Evolutionary conservation across 208 protist species (phyloP).

Genomic region (Blechomonas ayalai): DNA sequence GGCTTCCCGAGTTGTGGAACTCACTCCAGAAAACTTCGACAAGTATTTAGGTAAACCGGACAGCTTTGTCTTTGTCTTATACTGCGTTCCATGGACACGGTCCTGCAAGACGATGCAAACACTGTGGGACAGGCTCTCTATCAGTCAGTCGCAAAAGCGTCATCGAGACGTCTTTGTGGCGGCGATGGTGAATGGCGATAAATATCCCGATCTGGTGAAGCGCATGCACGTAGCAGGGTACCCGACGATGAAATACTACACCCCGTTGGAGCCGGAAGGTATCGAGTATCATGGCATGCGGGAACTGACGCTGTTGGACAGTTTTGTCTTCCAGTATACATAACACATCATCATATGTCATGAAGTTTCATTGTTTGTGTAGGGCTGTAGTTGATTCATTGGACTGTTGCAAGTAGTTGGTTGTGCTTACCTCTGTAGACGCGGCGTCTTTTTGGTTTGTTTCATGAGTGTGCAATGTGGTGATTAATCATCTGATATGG

Average conservation of each 20-base stretch:
- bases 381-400: background rate
- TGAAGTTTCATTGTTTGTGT: too few relatives aligned
- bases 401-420: background rate
- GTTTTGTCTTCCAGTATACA: slow-evolving; percentile 79
- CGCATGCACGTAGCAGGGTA: slow-evolving; percentile 40
- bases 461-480: slow-evolving; percentile 2
- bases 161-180: slow-evolving; percentile 50
- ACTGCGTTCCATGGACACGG: slow-evolving; percentile 58
- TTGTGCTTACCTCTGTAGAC: background rate
- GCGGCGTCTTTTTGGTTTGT: slow-evolving; percentile 6
- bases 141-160: slow-evolving; percentile 48
- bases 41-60: slow-evolving; percentile 31
- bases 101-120: slow-evolving; percentile 18
- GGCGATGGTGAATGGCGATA: slow-evolving; percentile 56
- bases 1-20: slow-evolving; percentile 35
- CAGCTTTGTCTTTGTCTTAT: slow-evolving; percentile 65
- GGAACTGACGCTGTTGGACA: slow-evolving; percentile 43
- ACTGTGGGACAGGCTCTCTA: slow-evolving; percentile 63
- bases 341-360: slow-evolving; percentile 14
- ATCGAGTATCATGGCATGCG: slow-evolving; percentile 43
- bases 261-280: slow-evolving; percentile 44
- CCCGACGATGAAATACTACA: slow-evolving; percentile 63
- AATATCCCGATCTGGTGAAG: slow-evolving; percentile 30
- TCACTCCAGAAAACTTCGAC: slow-evolving; percentile 58
- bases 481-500: slow-evolving; percentile 7